Evolutionary conservation across 2,329 filamentous ascomycete genomes (phyloP).

Genomic region (Plenodomus lindquistii): DNA sequence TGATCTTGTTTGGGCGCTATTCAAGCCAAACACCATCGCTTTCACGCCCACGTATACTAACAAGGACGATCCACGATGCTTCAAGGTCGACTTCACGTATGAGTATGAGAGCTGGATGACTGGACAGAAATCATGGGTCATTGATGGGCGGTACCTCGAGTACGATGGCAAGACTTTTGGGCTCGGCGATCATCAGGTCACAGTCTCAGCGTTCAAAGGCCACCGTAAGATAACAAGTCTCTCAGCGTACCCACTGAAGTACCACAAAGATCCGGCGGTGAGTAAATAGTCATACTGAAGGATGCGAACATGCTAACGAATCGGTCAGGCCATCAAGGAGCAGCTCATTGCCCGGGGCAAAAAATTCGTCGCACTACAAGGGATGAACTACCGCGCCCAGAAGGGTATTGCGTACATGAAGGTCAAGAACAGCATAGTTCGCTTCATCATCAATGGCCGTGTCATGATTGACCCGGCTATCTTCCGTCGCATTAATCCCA

Average conservation of each 20-base stretch:
- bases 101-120: constrained; percentile 68
- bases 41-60: constrained; percentile 78
- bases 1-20: constrained; percentile 84
- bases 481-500: constrained; percentile 82
- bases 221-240: constrained; percentile 81
- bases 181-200: constrained; percentile 69
- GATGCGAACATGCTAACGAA: constrained; percentile 1
- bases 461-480: constrained; percentile 86
- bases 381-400: constrained; percentile 81
- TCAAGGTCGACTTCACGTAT: constrained; percentile 77
- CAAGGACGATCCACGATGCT: constrained; percentile 75
- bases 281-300: not conserved
- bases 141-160: constrained; percentile 80
- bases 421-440: constrained; percentile 73
- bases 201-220: constrained; percentile 77
- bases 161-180: constrained; percentile 88
- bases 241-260: constrained; percentile 75
- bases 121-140: constrained; percentile 73
- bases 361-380: constrained; percentile 79
- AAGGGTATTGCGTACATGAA: constrained; percentile 86
- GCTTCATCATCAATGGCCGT: constrained; percentile 83
- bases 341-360: constrained; percentile 79
- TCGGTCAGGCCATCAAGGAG: constrained; percentile 57
- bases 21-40: constrained; percentile 82
- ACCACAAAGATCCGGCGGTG: constrained; percentile 70